A percentile compares a stretch with the other conserved stretches of the same genome.
Evolutionary conservation across 2,329 filamentous ascomycete species (phyloP).

Genomic region (Hypoxylon rubiginosum): DNA sequence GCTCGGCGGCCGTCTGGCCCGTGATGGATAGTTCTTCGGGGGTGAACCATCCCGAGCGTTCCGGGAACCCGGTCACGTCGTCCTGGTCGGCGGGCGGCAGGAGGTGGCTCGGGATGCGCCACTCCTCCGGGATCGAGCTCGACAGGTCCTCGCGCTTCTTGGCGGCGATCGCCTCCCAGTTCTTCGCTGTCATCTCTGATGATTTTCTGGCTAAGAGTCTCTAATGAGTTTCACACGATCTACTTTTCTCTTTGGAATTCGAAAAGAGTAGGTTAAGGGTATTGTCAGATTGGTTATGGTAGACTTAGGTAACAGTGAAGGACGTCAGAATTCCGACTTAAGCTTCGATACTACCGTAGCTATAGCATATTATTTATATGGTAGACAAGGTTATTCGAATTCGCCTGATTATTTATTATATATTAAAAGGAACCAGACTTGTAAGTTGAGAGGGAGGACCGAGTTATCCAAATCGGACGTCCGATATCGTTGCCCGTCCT

Average conservation of each 20-base stretch:
- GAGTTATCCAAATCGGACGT: constrained; percentile 18
- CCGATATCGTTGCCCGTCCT: constrained; percentile 32
- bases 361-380: no score
- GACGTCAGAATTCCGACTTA: no score
- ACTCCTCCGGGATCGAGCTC: constrained; percentile 69
- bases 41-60: constrained; percentile 71
- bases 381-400: no score
- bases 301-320: no score
- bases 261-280: neutral
- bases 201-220: neutral
- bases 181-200: constrained; percentile 43
- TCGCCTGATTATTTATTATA: neutral
- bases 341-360: neutral
- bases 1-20: constrained; percentile 50
- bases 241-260: neutral
- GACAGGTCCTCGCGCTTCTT: constrained; percentile 59
- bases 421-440: neutral
- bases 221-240: no score
- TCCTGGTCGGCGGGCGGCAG: constrained; percentile 67
- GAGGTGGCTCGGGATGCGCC: constrained; percentile 66
- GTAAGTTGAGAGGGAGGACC: neutral
- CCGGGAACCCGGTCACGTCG: constrained; percentile 70
- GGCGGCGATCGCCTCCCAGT: constrained; percentile 60
- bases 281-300: no score
- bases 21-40: constrained; percentile 57